phyloP scores from a whole-genome alignment of 1,284 basidiomycete genomes.

The Cryptococcus wingfieldii region DNA sequence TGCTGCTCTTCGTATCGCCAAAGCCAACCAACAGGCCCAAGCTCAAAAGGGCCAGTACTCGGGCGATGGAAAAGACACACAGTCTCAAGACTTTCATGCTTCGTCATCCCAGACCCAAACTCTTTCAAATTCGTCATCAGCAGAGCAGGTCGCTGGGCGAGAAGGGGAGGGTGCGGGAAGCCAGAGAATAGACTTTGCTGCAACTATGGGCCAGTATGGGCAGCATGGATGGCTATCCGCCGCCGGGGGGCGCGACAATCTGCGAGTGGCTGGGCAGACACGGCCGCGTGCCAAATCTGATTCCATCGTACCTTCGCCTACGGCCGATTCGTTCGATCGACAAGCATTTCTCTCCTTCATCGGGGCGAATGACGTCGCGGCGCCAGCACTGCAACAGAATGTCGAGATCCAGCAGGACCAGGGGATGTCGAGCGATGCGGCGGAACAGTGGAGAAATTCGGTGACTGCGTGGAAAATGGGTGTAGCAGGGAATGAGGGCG shows the following conservation, averaged over 20 bases:
- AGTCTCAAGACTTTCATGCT: slow-evolving; percentile 12
- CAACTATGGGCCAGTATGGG: slow-evolving; percentile 9
- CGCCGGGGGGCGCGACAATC: not conserved
- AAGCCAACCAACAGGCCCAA: slow-evolving; percentile 10
- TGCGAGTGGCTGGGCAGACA: slow-evolving; percentile 7
- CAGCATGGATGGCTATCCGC: slow-evolving; percentile 8
- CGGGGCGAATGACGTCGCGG: slow-evolving; percentile 2
- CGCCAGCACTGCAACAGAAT: not conserved
- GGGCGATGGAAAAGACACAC: slow-evolving; percentile 3
- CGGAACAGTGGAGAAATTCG: slow-evolving; percentile 19
- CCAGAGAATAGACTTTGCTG: slow-evolving; percentile 16
- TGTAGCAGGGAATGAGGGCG: slow-evolving; percentile 6
- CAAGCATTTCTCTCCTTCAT: slow-evolving; percentile 32
- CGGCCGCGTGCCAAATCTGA: slow-evolving; percentile 44
- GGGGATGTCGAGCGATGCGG: slow-evolving; percentile 5
- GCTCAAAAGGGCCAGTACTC: slow-evolving; percentile 2
- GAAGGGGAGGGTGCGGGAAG: not conserved
- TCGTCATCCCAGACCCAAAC: slow-evolving; percentile 12
- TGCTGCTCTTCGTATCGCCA: slow-evolving; percentile 35
- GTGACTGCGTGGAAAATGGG: slow-evolving; percentile 27
- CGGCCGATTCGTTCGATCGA: slow-evolving; percentile 27
- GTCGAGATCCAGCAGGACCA: not conserved
- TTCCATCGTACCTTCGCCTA: slow-evolving; percentile 31
- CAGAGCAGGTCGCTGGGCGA: slow-evolving; percentile 7
- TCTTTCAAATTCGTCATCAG: slow-evolving; percentile 2